Evolutionary conservation across 2,329 filamentous ascomycete genomes (phyloP), one percentile per base, ranked within the genome.

Genomic region (Aureobasidium subglaciale): DNA sequence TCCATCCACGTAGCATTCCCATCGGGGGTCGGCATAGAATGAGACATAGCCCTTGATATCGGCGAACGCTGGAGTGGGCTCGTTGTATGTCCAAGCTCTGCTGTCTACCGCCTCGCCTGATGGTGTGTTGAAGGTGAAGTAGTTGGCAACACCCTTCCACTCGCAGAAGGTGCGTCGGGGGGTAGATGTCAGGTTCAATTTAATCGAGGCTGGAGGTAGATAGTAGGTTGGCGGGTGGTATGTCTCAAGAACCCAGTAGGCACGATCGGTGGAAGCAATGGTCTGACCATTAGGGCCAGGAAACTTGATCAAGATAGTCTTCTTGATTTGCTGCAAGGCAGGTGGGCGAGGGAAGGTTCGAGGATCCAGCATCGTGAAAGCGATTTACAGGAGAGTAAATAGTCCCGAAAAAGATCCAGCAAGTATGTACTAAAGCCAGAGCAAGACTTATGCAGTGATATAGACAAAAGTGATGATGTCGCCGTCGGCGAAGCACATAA

Each of bases 191-290:
- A 83, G 66, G 4, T 75, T 70, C 11, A 80, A 61, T 18, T 72
- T 72, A 56, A 84, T 62, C 11, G 75, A 71, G 2, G 73, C 72
- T 1, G 72, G 75, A 1, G 82, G 80, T 4, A 85, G 70, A 63
- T 84, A 85, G 67, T 84, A 85, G 25, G 81, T 83, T 5, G 82
- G 82, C 30, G 82, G 79, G 61, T 84, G 81, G 60, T 80, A 79
- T 16, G 81, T 83, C 65, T 85, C 81, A 30, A 85, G 70, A 4
- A 82, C 80, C 81, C 82, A 84, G 64, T 77, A 84, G 2, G 76
- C 80, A 42, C 80, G 74, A 55, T 71, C 77, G 6, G 82, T 83
- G 40, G 84, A 79, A 10, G 80, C 82, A 59, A 85, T 77, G 46
- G 75, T 69, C 42, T 77, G 68, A 18, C 75, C 77, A 24, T 77